Percentiles rank a stretch among this genome's conserved stretches.
Conservation (phyloP, 495 filamentous ascomycete genomes). For the Aspergillus conjunctus region DNA sequence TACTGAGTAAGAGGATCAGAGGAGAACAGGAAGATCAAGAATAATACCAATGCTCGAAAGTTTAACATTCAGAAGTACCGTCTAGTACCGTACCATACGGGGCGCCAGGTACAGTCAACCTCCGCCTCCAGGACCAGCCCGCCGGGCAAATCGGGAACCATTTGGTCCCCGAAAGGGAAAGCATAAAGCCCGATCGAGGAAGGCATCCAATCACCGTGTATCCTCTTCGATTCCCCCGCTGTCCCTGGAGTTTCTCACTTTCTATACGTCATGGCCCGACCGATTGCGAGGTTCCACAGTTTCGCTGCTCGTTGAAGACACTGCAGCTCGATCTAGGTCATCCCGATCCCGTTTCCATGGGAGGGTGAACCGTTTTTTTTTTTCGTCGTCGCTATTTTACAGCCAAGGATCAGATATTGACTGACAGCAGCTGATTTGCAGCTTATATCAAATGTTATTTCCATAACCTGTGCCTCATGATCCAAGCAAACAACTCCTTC, state of each 20-base stretch:
- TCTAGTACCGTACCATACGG: not conserved
- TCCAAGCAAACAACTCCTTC: too few relatives aligned
- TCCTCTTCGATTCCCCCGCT: slow-evolving; percentile 4
- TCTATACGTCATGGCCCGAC: slow-evolving; percentile 8
- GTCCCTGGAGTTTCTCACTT: not conserved
- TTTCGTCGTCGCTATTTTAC: not conserved
- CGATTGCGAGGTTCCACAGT: slow-evolving; percentile 8
- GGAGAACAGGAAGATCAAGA: not conserved
- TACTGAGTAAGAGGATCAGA: not conserved
- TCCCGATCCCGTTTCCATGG: slow-evolving; percentile 16
- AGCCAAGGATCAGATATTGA: too few relatives aligned
- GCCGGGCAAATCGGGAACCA: slow-evolving; percentile 29
- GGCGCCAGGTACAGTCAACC: not conserved
- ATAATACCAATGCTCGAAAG: not conserved
- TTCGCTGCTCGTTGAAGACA: not conserved
- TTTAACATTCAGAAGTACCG: too few relatives aligned
- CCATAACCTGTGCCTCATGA: too few relatives aligned
- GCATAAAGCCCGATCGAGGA: slow-evolving; percentile 25
- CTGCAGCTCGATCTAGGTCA: slow-evolving; percentile 3
- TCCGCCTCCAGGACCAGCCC: not conserved
- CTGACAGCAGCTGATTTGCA: too few relatives aligned
- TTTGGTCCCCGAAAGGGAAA: slow-evolving; percentile 24
- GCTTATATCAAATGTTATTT: too few relatives aligned
- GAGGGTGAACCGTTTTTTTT: slow-evolving; percentile 19
- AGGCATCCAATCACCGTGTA: slow-evolving; percentile 21